Percentiles rank a stretch among this genome's conserved stretches.
phyloP scores from a whole-genome alignment of 139 green algal genomes.

The Picochlorum sp. region DNA sequence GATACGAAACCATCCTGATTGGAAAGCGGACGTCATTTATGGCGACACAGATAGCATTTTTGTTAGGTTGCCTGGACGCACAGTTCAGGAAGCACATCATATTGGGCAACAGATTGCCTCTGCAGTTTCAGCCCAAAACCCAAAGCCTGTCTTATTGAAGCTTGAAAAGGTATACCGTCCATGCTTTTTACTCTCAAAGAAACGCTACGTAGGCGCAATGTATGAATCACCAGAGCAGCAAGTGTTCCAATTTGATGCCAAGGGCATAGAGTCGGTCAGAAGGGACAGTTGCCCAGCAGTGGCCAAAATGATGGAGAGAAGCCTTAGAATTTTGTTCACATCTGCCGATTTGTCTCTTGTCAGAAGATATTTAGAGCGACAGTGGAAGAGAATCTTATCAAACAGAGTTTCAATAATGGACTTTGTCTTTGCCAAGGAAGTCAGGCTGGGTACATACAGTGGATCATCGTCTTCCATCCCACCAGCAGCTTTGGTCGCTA shows the following conservation, averaged over 20 bases:
- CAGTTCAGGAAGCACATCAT: constrained; percentile 55
- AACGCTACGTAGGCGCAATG: constrained; percentile 90
- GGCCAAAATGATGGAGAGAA: constrained; percentile 75
- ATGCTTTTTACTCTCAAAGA: constrained; percentile 93
- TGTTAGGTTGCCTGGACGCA: constrained; percentile 73
- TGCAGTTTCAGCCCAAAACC: constrained; percentile 76
- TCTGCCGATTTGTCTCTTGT: constrained; percentile 65
- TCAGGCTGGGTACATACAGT: constrained; percentile 69
- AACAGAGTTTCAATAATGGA: constrained; percentile 74
- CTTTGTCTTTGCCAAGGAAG: constrained; percentile 87
- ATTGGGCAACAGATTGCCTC: constrained; percentile 83
- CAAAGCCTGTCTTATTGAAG: constrained; percentile 78
- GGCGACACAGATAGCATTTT: constrained; percentile 89
- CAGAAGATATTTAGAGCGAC: constrained; percentile 55
- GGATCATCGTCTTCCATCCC: constrained; percentile 46
- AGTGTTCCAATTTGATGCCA: constrained; percentile 39
- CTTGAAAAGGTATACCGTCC: constrained; percentile 96
- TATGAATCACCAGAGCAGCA: constrained; percentile 69
- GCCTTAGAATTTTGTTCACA: constrained; percentile 74
- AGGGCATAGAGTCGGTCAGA: constrained; percentile 90
- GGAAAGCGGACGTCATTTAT: constrained; percentile 70
- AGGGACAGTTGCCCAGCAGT: constrained; percentile 86
- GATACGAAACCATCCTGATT: constrained; percentile 54
- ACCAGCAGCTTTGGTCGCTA: constrained; percentile 80
- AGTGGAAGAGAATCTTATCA: constrained; percentile 80